Evolutionary conservation across 2,329 filamentous ascomycete genomes (phyloP).

Genomic region (Emydomyces testavorans): DNA sequence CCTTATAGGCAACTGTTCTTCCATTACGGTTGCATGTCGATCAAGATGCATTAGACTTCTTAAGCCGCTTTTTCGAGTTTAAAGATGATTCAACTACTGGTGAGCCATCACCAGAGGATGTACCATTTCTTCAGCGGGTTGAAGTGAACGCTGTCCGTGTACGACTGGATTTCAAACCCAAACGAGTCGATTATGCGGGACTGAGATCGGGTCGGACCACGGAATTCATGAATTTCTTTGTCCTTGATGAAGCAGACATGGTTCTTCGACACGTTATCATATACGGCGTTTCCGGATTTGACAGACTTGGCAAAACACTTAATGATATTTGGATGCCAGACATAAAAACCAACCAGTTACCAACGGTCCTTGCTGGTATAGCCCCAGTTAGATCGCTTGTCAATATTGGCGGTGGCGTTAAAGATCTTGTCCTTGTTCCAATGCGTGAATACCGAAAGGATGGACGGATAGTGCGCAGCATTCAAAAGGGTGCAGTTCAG

Average conservation of each 20-base stretch:
- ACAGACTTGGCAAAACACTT: constrained; percentile 74
- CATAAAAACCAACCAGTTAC: constrained; percentile 77
- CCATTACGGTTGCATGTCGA: constrained; percentile 88
- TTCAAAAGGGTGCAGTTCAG: constrained; percentile 77
- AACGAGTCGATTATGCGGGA: constrained; percentile 90
- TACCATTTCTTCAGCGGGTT: constrained; percentile 78
- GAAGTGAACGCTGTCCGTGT: constrained; percentile 76
- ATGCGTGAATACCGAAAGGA: constrained; percentile 91
- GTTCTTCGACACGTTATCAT: constrained; percentile 79
- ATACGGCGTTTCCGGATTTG: constrained; percentile 83
- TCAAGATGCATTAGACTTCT: constrained; percentile 93
- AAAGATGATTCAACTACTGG: constrained; percentile 55
- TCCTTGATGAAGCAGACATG: constrained; percentile 79
- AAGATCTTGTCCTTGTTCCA: constrained; percentile 76
- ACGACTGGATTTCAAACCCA: constrained; percentile 92
- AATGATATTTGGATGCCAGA: constrained; percentile 97
- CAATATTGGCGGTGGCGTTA: constrained; percentile 78
- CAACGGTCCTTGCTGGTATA: constrained; percentile 74
- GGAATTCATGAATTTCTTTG: constrained; percentile 98
- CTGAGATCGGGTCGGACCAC: constrained; percentile 87
- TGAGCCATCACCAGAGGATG: constrained; percentile 51
- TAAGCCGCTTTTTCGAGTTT: constrained; percentile 96
- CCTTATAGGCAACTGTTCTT: constrained; percentile 52
- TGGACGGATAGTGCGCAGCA: constrained; percentile 77
- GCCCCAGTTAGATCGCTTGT: constrained; percentile 83